Evolutionary conservation across 2,329 filamentous ascomycete species (phyloP), one percentile per base, ranked within the genome.

Genomic region (Trichoderma hamatum): DNA sequence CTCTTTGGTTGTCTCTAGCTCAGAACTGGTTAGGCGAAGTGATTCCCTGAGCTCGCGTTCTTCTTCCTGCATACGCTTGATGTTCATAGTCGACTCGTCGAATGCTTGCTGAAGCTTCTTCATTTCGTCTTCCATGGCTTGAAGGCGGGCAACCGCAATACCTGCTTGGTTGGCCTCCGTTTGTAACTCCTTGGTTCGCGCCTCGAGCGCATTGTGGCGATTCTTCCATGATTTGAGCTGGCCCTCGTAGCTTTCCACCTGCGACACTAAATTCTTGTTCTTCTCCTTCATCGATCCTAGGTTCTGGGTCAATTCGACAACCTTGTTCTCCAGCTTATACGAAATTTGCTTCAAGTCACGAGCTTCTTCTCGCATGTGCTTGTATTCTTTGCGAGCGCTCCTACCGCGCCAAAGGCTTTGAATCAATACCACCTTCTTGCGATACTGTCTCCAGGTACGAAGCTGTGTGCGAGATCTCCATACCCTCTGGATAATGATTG

Each of bases 271-370:
- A 69, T 88, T 88, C 85, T 97, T 97, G 87, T 99, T 99, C 82
- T 97, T 93, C 72, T 90, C 88, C 84, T 97, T 97, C 86, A 97
- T 91, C 11, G 93, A 90, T 73, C 96, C 94, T 75, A 99, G 82
- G 61, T 91, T 93, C 80, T 99, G 96, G 1, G 96, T 99, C 76
- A 99, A 87, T 83, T 99, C 96, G 72, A 99, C 93, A 72, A 99
- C 96, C 89, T 99, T 99, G 87, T 99, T 98, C 81, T 99, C 96
- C 75, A 99, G 85, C 85, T 97, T 98, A 86, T 99, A 99, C 2
- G 96, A 98, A 74, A 99, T 99, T 81, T 98, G 95, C 86, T 98
- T 98, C 79, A 99, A 88, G 84, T 99, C 96, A 77, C 96, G 92
- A 73, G 96, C 96, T 82, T 99, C 96, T 81, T 97, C 94, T 74